Evolutionary conservation across 106 monocot genomes (phyloP), one percentile per base, ranked within the genome.

Genomic region (Dioscorea dumetorum): DNA sequence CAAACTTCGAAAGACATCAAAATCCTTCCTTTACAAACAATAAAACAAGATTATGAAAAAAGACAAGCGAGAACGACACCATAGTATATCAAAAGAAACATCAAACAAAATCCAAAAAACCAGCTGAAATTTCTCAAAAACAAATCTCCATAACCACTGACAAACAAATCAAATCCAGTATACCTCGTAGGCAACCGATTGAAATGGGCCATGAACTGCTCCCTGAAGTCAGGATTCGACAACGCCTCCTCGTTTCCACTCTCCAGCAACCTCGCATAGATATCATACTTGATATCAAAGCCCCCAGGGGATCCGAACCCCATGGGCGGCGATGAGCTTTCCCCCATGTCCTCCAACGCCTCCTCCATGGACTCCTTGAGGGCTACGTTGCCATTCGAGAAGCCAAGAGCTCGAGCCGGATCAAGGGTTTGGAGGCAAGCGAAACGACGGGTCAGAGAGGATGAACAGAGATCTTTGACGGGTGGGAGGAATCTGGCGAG

Each of bases 141-240:
- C 41, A 41, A 41, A 3, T 10, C 41, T 8, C 41, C 10, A 41
- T 0, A 41, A 41, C 41, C 41, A 41, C 41, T 3, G 5, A 41
- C 41, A 41, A 8, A 6, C 6, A 41, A 41, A 41, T 41, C 41
- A 41, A 41, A 41, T 8, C 41, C 41, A 41, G 41, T 41, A 15
- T 65, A 85, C 95, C 95, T 95, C 4, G 71, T 48, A 0, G 95
- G 91, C 63, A 95, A 62, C 61, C 95, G 81, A 23, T 20, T 58
- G 77, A 95, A 95, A 73, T 95, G 95, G 53, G 86, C 88, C 22
- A 80, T 81, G 63, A 95, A 79, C 63, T 63, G 50, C n/a, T 77
- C 77, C 64, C 67, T 69, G 59, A 95, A 41, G 66, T 77, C 71
- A 2, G 82, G 90, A 61, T 83, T 78, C 23, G 70, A 72, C 31